A percentile compares a stretch with the other conserved stretches of the same genome.
phyloP scores from a whole-genome alignment of 225 moss, liverwort and hornwort genomes.

The Physcomitrellopsis africana region DNA sequence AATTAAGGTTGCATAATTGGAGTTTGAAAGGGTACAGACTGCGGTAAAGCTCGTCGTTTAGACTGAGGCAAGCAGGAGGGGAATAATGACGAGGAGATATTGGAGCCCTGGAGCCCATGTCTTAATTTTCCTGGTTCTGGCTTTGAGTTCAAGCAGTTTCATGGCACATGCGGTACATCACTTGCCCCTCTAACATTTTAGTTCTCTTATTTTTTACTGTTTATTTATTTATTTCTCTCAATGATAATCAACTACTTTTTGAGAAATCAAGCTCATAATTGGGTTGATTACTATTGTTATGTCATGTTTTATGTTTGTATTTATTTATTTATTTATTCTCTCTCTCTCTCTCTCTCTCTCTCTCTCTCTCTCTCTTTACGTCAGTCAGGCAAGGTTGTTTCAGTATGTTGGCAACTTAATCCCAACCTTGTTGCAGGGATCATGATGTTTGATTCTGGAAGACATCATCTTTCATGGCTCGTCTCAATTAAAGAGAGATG shows the following conservation, averaged over 20 bases:
- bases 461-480: not conserved
- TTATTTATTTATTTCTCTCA: not conserved
- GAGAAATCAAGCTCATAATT: not conserved
- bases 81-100: conserved; percentile 10
- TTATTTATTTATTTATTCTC: too few species aligned
- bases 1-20: not conserved
- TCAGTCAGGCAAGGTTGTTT: conserved; percentile 2
- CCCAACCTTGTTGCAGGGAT: not conserved
- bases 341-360: too few species aligned
- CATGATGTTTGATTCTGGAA: not conserved
- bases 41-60: not conserved
- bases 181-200: not conserved
- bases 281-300: too few species aligned
- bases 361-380: too few species aligned
- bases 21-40: not conserved
- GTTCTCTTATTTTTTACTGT: not conserved
- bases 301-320: too few species aligned
- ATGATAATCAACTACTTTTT: not conserved
- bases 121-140: conserved; percentile 30
- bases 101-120: conserved; percentile 12
- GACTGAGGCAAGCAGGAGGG: not conserved
- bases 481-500: not conserved
- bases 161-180: conserved; percentile 28
- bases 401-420: not conserved
- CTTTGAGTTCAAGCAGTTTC: conserved; percentile 29